Conservation (phyloP, 2,329 filamentous ascomycete genomes). For the Coleophoma crateriformis region DNA sequence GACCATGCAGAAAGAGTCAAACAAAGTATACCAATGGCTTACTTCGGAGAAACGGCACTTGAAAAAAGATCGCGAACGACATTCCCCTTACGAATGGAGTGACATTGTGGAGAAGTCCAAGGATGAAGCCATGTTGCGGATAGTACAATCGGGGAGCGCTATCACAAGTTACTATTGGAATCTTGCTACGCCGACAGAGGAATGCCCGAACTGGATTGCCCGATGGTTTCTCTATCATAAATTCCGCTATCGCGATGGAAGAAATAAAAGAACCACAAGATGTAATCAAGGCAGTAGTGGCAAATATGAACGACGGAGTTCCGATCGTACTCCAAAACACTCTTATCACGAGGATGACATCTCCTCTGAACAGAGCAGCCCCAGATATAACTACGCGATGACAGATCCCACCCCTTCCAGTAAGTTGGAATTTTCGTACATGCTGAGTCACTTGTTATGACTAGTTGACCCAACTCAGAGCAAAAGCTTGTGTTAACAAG, state of each 20-base stretch:
- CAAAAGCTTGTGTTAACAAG: too few species aligned
- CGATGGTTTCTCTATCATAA: constrained; percentile 28
- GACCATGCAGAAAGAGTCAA: constrained; percentile 24
- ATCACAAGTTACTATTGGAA: constrained; percentile 23
- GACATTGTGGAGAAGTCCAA: constrained; percentile 25
- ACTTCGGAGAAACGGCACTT: constrained; percentile 21
- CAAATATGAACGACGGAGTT: too few species aligned
- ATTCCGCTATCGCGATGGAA: constrained; percentile 26
- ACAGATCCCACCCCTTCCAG: too few species aligned
- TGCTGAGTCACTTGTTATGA: too few species aligned
- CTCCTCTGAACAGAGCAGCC: too few species aligned
- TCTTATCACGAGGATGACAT: too few species aligned
- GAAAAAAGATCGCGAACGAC: constrained; percentile 23
- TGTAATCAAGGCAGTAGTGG: too few species aligned
- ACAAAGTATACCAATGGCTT: constrained; percentile 22
- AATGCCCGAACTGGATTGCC: constrained; percentile 26
- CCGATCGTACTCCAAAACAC: too few species aligned
- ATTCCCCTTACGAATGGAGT: constrained; percentile 26
- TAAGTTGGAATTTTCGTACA: too few species aligned
- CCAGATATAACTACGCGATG: too few species aligned
- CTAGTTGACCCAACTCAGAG: too few species aligned
- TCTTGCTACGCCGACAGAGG: constrained; percentile 12
- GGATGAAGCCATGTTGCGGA: constrained; percentile 21
- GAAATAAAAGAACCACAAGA: constrained; percentile 16
- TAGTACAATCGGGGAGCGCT: constrained; percentile 15